Conservation (phyloP, 2,329 filamentous ascomycete genomes). For the Xylariales sp. region DNA sequence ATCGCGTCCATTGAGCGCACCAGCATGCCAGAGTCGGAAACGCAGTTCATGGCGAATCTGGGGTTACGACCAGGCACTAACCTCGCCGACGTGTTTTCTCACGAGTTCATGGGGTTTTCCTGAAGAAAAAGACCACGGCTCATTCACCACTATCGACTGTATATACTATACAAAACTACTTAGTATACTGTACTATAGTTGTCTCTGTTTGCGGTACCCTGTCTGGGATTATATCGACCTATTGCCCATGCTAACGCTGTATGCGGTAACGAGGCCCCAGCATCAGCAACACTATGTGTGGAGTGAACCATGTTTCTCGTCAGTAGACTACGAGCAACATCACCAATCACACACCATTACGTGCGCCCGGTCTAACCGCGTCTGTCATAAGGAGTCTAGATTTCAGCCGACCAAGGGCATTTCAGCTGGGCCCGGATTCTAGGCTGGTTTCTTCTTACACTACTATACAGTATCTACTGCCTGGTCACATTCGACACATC, state of each 20-base stretch:
- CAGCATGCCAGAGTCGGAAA: conserved; percentile 64
- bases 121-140: background rate
- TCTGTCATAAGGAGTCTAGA: conserved; percentile 9
- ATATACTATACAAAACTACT: background rate
- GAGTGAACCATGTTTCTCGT: too few species aligned
- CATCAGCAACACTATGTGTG: conserved; percentile 1
- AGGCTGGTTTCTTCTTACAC: background rate
- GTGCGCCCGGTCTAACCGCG: background rate
- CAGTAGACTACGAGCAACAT: background rate
- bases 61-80: conserved; percentile 73
- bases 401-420: conserved; percentile 18
- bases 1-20: conserved; percentile 63
- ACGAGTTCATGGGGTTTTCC: conserved; percentile 43
- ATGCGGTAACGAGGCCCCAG: background rate
- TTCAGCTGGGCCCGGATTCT: conserved; percentile 17
- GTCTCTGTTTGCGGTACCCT: background rate
- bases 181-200: background rate
- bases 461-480: too few species aligned
- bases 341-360: conserved; percentile 12
- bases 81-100: conserved; percentile 57
- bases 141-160: too few species aligned
- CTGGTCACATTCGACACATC: background rate
- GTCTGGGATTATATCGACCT: background rate
- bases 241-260: background rate
- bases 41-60: conserved; percentile 74